Evolutionary conservation across 306 rosid species (phyloP).

Genomic region (Glycine soja): DNA sequence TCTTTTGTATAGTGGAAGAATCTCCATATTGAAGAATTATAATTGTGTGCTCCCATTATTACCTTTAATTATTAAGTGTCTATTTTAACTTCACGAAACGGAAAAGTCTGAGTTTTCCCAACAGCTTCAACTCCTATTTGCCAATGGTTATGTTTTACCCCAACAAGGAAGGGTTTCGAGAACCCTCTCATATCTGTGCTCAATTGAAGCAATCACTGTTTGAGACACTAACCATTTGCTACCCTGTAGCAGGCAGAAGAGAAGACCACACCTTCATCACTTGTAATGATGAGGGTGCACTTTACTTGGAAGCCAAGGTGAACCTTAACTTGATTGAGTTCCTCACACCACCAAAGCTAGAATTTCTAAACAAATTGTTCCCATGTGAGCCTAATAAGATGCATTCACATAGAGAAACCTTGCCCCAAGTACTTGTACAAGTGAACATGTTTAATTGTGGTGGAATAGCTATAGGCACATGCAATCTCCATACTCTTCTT

Average conservation of each 20-base stretch:
- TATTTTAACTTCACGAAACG: too few species aligned
- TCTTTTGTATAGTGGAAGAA: too few species aligned
- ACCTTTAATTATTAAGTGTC: too few species aligned
- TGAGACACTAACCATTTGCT: constrained; percentile 56
- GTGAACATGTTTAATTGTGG: constrained; percentile 61
- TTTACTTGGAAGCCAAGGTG: constrained; percentile 58
- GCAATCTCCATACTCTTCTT: constrained; percentile 51
- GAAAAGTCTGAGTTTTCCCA: too few species aligned
- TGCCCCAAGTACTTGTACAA: constrained; percentile 56
- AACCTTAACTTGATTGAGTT: constrained; percentile 50
- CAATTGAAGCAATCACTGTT: constrained; percentile 56
- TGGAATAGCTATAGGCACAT: constrained; percentile 56
- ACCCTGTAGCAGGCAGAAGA: constrained; percentile 60
- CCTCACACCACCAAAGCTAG: constrained; percentile 46
- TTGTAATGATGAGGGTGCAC: constrained; percentile 61
- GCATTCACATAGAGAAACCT: constrained; percentile 14
- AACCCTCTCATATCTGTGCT: constrained; percentile 1
- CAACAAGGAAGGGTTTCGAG: neutral
- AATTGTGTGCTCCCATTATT: too few species aligned
- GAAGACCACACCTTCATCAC: constrained; percentile 46
- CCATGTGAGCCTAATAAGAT: constrained; percentile 51
- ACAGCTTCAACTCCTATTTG: constrained; percentile 46
- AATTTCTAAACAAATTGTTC: constrained; percentile 49
- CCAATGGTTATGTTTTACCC: constrained; percentile 53
- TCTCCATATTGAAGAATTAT: too few species aligned